These are phyloP conservation scores for Paraphoma chrysanthemicola DNA, from an alignment of 2,329 filamentous ascomycete genomes.

Conservation along the genomic window DNA sequence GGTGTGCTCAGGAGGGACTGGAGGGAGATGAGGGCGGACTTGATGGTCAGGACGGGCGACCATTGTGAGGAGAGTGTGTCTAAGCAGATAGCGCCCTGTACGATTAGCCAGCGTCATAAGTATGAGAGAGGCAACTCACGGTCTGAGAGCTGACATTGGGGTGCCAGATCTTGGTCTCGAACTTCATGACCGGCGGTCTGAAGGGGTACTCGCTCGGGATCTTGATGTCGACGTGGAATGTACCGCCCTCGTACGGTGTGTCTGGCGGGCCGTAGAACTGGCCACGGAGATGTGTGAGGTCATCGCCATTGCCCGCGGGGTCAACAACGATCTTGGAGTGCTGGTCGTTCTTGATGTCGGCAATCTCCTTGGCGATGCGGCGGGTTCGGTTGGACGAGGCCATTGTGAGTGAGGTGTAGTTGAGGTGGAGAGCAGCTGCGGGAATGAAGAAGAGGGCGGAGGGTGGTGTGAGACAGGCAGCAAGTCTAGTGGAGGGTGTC, in stretches of 20 bases:
- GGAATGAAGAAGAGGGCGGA: conserved; percentile 6
- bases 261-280: conserved; percentile 87
- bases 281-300: conserved; percentile 83
- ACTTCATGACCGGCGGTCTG: conserved; percentile 88
- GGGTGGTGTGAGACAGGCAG: conserved; percentile 12
- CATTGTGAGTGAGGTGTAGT: not conserved
- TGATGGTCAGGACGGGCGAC: conserved; percentile 96
- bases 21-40: conserved; percentile 89
- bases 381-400: conserved; percentile 57
- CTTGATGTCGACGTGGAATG: conserved; percentile 80
- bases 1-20: conserved; percentile 92
- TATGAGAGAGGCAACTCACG: conserved; percentile 61
- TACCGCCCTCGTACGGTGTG: conserved; percentile 90
- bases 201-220: conserved; percentile 94
- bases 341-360: conserved; percentile 75
- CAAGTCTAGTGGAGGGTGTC: conserved; percentile 6
- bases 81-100: conserved; percentile 91
- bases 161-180: conserved; percentile 94
- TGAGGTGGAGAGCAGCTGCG: conserved; percentile 1
- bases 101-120: conserved; percentile 25
- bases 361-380: conserved; percentile 76
- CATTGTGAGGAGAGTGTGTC: conserved; percentile 89
- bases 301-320: conserved; percentile 66
- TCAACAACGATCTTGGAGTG: conserved; percentile 78
- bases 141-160: conserved; percentile 96